Evolutionary conservation across 305 asterid genomes (phyloP).

Genomic region (Fraxinus angustifolia): DNA sequence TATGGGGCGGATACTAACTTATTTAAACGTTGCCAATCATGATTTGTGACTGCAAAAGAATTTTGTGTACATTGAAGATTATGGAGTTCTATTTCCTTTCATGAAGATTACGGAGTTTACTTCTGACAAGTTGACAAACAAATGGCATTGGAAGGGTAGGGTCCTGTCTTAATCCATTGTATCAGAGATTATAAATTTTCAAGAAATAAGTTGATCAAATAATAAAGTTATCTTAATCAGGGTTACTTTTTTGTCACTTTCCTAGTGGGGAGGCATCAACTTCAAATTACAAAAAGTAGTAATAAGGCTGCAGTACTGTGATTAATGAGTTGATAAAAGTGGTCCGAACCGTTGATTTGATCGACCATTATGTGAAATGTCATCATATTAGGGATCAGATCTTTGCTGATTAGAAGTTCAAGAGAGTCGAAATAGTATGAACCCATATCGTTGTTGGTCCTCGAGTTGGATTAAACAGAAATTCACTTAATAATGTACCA

Average conservation of each 20-base stretch:
- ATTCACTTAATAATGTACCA: background rate
- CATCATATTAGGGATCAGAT: constrained; percentile 30
- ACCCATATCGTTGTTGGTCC: background rate
- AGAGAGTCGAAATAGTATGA: constrained; percentile 31
- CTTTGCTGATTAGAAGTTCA: constrained; percentile 20
- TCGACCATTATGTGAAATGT: background rate
- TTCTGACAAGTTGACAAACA: background rate
- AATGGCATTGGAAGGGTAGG: background rate
- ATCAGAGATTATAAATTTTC: background rate
- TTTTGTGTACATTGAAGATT: background rate
- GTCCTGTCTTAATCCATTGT: background rate
- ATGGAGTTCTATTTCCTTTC: too few relatives aligned
- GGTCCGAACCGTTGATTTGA: constrained; percentile 22
- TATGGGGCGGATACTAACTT: constrained; percentile 9
- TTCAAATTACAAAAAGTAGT: background rate
- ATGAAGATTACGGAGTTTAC: background rate
- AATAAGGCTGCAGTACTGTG: constrained; percentile 4
- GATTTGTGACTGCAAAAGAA: background rate
- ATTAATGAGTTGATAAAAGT: background rate
- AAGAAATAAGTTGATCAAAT: background rate
- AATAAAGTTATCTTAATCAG: background rate
- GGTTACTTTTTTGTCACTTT: constrained; percentile 24
- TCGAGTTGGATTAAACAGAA: background rate
- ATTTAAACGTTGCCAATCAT: background rate
- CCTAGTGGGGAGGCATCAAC: constrained; percentile 58